A percentile compares a stretch with the other conserved stretches of the same genome.
These are phyloP conservation scores for Chalara sp. DNA, from an alignment of 2,329 filamentous ascomycete species.

Conservation along the genomic window DNA sequence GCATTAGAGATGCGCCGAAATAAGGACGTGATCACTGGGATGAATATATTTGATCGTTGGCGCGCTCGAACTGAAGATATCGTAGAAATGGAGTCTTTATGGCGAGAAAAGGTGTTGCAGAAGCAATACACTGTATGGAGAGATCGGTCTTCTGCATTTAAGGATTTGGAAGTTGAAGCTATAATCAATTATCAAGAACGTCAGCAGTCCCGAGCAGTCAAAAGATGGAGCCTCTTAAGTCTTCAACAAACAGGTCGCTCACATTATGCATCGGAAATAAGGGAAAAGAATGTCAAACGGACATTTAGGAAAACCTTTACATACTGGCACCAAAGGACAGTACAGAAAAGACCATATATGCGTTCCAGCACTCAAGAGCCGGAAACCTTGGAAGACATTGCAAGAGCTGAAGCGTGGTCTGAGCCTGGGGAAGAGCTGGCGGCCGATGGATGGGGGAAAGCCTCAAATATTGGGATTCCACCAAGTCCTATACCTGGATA, in stretches of 20 bases:
- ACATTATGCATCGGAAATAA: conserved; percentile 22
- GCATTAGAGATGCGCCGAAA: conserved; percentile 18
- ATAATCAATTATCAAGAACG: conserved; percentile 22
- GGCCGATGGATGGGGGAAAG: conserved; percentile 16
- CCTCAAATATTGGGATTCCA: conserved; percentile 11
- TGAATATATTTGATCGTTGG: conserved; percentile 26
- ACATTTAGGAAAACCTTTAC: conserved; percentile 26
- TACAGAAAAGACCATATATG: conserved; percentile 13
- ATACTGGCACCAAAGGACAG: conserved; percentile 25
- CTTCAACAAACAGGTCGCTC: conserved; percentile 21
- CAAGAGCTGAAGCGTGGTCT: conserved; percentile 22
- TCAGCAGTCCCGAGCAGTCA: conserved; percentile 18
- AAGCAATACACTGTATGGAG: conserved; percentile 22
- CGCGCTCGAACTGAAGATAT: conserved; percentile 20
- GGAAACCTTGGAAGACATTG: conserved; percentile 10
- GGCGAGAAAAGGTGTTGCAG: conserved; percentile 14
- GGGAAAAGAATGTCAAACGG: conserved; percentile 25
- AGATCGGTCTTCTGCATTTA: conserved; percentile 14
- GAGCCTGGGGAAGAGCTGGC: conserved; percentile 23
- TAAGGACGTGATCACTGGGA: conserved; percentile 19
- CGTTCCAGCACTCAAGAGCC: conserved; percentile 2
- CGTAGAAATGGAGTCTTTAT: conserved; percentile 19
- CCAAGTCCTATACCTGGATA: conserved; percentile 18
- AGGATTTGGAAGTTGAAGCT: conserved; percentile 21
- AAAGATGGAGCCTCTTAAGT: conserved; percentile 24